phyloP scores from a whole-genome alignment of 2,329 filamentous ascomycete species.

The Apiospora marii region DNA sequence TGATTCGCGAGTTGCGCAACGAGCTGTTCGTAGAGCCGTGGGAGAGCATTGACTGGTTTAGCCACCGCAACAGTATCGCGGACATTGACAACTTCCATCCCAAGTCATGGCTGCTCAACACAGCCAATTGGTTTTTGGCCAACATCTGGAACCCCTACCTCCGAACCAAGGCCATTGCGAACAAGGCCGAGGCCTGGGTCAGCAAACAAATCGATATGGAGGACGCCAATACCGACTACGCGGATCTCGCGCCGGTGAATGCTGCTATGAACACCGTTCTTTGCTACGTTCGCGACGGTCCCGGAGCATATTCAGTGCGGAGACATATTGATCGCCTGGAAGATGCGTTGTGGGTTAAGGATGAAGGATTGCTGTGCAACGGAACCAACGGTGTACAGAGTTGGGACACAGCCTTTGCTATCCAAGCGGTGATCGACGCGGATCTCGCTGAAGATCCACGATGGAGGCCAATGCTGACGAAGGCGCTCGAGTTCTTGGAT shows the following conservation, averaged over 20 bases:
- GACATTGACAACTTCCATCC: constrained; percentile 89
- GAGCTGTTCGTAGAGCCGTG: constrained; percentile 86
- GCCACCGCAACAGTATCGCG: constrained; percentile 83
- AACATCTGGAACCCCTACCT: constrained; percentile 84
- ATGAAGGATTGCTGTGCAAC: constrained; percentile 92
- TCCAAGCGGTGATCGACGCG: constrained; percentile 82
- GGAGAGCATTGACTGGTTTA: constrained; percentile 77
- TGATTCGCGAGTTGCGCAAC: constrained; percentile 76
- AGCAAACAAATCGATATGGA: constrained; percentile 89
- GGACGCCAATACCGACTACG: constrained; percentile 89
- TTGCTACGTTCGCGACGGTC: constrained; percentile 86
- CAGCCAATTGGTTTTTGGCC: constrained; percentile 79
- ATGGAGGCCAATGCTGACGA: constrained; percentile 84
- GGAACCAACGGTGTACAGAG: constrained; percentile 98
- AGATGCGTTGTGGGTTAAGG: constrained; percentile 91
- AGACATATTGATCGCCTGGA: constrained; percentile 82
- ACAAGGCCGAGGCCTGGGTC: constrained; percentile 79
- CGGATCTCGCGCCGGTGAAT: constrained; percentile 88
- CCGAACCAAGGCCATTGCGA: constrained; percentile 69
- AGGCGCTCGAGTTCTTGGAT: constrained; percentile 86
- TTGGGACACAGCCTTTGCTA: constrained; percentile 93
- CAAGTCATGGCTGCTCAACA: constrained; percentile 83
- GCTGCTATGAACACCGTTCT: constrained; percentile 88
- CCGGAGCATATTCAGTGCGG: constrained; percentile 73
- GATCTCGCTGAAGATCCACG: constrained; percentile 79